Percentiles rank a stretch among this genome's conserved stretches.
Evolutionary conservation across 495 filamentous ascomycete species (phyloP).

Genomic region (Hypoxylon fragiforme): DNA sequence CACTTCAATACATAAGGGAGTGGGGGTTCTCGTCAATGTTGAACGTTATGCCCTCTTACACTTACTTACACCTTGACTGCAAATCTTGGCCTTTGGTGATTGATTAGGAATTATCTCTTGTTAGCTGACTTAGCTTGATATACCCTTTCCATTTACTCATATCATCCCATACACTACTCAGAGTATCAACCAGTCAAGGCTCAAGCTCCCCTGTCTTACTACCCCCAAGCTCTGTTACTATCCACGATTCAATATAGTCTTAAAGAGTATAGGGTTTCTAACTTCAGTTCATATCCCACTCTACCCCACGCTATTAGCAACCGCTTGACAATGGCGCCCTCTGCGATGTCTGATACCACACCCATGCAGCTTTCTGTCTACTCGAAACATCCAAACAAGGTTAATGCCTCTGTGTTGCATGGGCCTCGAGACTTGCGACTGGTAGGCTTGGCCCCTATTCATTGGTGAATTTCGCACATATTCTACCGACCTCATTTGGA

Average conservation of each 20-base stretch:
- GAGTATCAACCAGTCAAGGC: conserved; percentile 2
- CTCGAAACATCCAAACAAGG: conserved; percentile 45
- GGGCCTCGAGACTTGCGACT: conserved; percentile 55
- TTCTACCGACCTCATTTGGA: neutral
- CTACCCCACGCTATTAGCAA: conserved; percentile 34
- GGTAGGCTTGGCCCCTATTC: conserved; percentile 40
- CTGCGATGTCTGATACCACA: conserved; percentile 45
- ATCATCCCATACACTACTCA: conserved; percentile 13
- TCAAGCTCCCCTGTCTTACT: conserved; percentile 14
- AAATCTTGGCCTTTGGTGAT: conserved; percentile 15
- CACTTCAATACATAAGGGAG: conserved; percentile 30
- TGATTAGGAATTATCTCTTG: conserved; percentile 9
- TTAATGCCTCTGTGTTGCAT: conserved; percentile 56
- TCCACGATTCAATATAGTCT: conserved; percentile 13
- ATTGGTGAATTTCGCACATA: conserved; percentile 30
- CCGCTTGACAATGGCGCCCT: conserved; percentile 48
- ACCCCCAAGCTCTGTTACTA: conserved; percentile 17
- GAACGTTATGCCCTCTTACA: conserved; percentile 9
- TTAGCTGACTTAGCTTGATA: conserved; percentile 20
- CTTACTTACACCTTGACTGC: conserved; percentile 10
- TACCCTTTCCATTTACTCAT: conserved; percentile 12
- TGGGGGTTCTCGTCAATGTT: conserved; percentile 19
- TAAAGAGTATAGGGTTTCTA: conserved; percentile 9
- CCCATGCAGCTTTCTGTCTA: conserved; percentile 50
- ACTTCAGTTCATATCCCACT: conserved; percentile 18